Base-by-base conservation (phyloP, 2,329 filamentous ascomycete species). In the Fusarium brevicatenulatum region DNA sequence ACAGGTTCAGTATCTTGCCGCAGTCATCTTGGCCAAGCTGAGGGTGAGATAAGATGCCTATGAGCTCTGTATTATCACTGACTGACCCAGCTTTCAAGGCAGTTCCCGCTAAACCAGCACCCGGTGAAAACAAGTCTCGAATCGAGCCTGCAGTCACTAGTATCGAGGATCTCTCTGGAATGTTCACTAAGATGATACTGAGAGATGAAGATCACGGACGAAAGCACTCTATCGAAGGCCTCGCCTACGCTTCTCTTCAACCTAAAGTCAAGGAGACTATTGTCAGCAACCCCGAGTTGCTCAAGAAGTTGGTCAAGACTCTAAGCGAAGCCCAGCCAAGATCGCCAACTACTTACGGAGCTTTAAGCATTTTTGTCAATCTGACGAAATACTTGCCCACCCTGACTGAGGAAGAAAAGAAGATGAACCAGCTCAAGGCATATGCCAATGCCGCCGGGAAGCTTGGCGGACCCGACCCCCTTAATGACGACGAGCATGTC, bases 221-320 rank as follows among this genome's bases (percentile, higher is more conserved):
- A 68, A 89, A 92, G 76, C 91, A 93, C 78, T 92, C 93, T 2
- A 90, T 98, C 61, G 96, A 99, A 83, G 96, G 95, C 10, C 85
- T 99, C 68, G 96, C 95, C 19, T 98, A 97, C 80, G 92, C 95
- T 9, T 97, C 95, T 15, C 87, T 98, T 42, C 94, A 94, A 77
- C 90, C 95, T 10, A 91, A 90, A 66, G 90, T 98, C 65, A 97
- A 97, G 81, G 94, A 98, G 80, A 89, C 91, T 54, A 86, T 98
- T 15, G 90, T 91, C 18, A 87, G 87, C 54, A 92, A 98, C 78
- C 80, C 85, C 8, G 81, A 85, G 12, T 91, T 98, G 53, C 83
- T 98, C 36, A 89, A 90, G 73, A 89, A 87, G 58, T 86, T 98
- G 9, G 87, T 97, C 58, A 85, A 89, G 63, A 87, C 88, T 4